Evolutionary conservation across 2,329 filamentous ascomycete genomes (phyloP).

Genomic region (Juglanconis oblonga): DNA sequence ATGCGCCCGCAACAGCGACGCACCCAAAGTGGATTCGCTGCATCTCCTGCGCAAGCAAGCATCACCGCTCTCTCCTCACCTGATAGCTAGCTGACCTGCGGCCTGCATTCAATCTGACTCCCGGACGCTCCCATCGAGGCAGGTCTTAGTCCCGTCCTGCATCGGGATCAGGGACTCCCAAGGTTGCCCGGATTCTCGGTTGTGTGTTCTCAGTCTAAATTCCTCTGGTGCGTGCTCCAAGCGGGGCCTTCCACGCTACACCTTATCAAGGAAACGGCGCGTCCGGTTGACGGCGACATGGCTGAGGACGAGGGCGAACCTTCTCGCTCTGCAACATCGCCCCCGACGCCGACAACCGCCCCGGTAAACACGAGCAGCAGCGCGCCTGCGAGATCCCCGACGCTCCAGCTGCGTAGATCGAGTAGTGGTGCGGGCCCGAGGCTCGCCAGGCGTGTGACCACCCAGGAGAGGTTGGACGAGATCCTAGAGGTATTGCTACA

Average conservation of each 20-base stretch:
- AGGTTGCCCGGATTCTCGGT: neutral
- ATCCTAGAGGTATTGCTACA: conserved; percentile 29
- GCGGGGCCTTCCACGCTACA: neutral
- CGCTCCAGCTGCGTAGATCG: conserved; percentile 16
- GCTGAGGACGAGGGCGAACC: neutral
- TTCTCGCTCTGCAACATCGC: neutral
- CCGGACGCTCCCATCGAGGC: neutral
- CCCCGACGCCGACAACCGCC: neutral
- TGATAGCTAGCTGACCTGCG: neutral
- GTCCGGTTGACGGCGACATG: neutral
- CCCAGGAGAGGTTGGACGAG: conserved; percentile 29
- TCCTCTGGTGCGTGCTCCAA: neutral
- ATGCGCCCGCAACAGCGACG: neutral
- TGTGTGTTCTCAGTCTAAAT: neutral
- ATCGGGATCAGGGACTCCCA: neutral
- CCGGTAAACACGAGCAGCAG: neutral
- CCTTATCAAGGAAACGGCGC: too few relatives aligned
- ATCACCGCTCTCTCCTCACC: too few relatives aligned
- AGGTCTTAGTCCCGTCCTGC: neutral
- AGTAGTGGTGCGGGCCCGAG: conserved; percentile 12
- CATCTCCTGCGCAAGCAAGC: neutral
- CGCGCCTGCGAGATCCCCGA: neutral
- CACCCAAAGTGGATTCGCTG: neutral
- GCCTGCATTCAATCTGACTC: neutral
- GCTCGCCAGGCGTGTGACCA: conserved; percentile 24